Base-by-base conservation (phyloP, 139 green algal genomes). In the Ulvella scutata region DNA sequence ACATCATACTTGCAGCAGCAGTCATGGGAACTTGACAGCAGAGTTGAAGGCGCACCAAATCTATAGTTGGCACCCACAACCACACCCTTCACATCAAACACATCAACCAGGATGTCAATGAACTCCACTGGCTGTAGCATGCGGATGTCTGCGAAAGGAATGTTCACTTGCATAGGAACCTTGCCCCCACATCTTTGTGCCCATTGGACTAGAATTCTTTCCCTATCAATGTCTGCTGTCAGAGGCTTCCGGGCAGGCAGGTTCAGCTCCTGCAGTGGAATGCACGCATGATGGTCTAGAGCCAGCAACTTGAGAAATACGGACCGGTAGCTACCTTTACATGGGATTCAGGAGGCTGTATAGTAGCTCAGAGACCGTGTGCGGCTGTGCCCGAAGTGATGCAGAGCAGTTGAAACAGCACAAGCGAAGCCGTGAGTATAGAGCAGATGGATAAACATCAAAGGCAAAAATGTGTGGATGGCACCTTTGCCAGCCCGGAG, bases 51-150 rank as follows among this genome's bases (percentile, higher is more conserved):
- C 51, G 20, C 51, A 67, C 51, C 44, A 20, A 62, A 62, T 28
- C 44, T 13, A 26, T 62, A 62, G 44, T 62, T 62, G 44, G 10
- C 10, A 6, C 44, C 44, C 4, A 62, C 44, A 62, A 62, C 44
- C 10, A 62, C 44, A 13, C 44, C 44, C 13, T 62, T 62, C 4
- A 62, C 10, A 23, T 62, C n/a, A 13, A 84, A 72, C 23, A 84
- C 62, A 43, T 79, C 3, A 7, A 38, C 72, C 28, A 86, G 79
- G 43, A 84, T 34, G 7, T 78, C 38, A 3, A 86, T 76, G 34
- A 86, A 86, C 26, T 77, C 72, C 72, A 72, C 44, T 13, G 81
- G 74, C 2, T 35, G 60, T n/a, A 84, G 72, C n/a, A 29, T 34
- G 28, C 81, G 44, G 0, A 85, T 74, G 62, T 21, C 39, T 9